A percentile compares a stretch with the other conserved stretches of the same genome.
These are phyloP conservation scores for Arachis monticola DNA, from an alignment of 331 rosid species.

Conservation along the genomic window DNA sequence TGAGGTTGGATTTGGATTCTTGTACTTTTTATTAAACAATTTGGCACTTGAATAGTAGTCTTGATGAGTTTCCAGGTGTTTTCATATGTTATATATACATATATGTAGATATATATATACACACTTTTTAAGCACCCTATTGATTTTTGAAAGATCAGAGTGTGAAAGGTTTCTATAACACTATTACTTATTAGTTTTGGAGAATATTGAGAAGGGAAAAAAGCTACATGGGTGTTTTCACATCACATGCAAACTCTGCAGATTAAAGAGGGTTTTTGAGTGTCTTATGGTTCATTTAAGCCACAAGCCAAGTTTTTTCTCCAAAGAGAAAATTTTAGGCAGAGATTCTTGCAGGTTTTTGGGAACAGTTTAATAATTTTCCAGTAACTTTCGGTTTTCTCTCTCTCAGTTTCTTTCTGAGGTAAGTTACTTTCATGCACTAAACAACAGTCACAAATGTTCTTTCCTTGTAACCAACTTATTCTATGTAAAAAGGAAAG, in stretches of 20 bases:
- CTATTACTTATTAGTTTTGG: too few relatives aligned
- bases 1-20: constrained; percentile 44
- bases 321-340: neutral
- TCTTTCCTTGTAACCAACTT: constrained; percentile 47
- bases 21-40: neutral
- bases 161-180: neutral
- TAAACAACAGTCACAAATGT: constrained; percentile 14
- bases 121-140: constrained; percentile 2
- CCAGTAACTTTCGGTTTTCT: constrained; percentile 5
- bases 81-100: neutral
- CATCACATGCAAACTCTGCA: too few relatives aligned
- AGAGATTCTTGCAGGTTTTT: constrained; percentile 31
- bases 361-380: constrained; percentile 34
- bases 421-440: constrained; percentile 36
- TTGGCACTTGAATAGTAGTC: constrained; percentile 20
- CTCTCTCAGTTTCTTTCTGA: neutral
- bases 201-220: too few relatives aligned
- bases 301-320: neutral
- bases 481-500: constrained; percentile 20
- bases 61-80: constrained; percentile 6
- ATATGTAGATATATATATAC: neutral
- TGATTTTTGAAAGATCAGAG: constrained; percentile 17
- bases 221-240: too few relatives aligned
- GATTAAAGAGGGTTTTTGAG: neutral
- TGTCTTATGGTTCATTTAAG: constrained; percentile 23